A percentile compares a stretch with the other conserved stretches of the same genome.
phyloP scores from a whole-genome alignment of 495 filamentous ascomycete species.

The Mycothermus thermophilus region DNA sequence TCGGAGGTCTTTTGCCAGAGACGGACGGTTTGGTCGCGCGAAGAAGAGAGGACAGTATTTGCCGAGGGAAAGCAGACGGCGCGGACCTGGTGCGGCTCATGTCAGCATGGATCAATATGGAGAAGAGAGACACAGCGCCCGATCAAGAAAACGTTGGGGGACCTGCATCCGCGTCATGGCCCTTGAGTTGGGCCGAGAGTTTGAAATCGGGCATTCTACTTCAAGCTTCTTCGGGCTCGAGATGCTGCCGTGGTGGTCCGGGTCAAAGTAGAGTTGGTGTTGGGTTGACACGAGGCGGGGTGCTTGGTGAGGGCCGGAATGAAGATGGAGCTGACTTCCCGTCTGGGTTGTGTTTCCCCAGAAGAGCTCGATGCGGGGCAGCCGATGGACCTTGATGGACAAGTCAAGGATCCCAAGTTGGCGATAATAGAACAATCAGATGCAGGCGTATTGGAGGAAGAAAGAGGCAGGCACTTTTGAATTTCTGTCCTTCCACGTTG shows the following conservation, averaged over 20 bases:
- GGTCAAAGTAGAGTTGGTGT: slow-evolving; percentile 4
- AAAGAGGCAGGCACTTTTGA: no score
- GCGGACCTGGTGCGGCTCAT: slow-evolving; percentile 89
- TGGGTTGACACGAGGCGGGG: neutral
- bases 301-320: no score
- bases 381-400: no score
- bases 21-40: slow-evolving; percentile 80
- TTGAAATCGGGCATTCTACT: slow-evolving; percentile 47
- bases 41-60: slow-evolving; percentile 65
- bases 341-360: no score
- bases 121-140: slow-evolving; percentile 6
- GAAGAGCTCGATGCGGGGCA: no score
- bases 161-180: slow-evolving; percentile 74
- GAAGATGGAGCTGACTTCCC: no score
- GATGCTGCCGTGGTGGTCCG: neutral
- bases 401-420: no score
- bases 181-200: slow-evolving; percentile 66
- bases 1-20: slow-evolving; percentile 54
- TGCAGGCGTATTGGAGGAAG: no score
- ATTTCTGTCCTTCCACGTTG: no score
- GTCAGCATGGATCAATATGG: no score
- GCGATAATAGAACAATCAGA: no score
- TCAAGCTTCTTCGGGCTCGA: no score
- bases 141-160: slow-evolving; percentile 1
- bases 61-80: slow-evolving; percentile 66